A percentile compares a stretch with the other conserved stretches of the same genome.
phyloP scores from a whole-genome alignment of 805 yeast genomes.

The Sugiyamaella americana region DNA sequence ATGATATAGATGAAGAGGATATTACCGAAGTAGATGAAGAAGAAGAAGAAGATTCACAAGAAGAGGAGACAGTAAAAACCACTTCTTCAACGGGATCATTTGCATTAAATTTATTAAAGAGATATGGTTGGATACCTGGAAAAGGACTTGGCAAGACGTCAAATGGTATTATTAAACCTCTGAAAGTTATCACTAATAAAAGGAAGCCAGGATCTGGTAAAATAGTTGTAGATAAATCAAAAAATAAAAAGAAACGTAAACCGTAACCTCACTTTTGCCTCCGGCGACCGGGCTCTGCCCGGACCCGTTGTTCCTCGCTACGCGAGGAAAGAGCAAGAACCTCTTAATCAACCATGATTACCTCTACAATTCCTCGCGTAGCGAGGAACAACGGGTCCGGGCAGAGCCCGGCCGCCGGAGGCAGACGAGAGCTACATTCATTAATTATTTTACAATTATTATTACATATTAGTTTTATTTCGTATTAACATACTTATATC shows the following conservation, averaged over 20 bases:
- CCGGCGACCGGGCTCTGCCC: too few species aligned
- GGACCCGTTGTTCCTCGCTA: too few species aligned
- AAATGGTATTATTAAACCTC: conserved; percentile 13
- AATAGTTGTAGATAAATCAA: conserved; percentile 8
- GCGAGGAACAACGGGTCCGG: too few species aligned
- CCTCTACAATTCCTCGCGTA: too few species aligned
- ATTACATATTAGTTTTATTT: neutral
- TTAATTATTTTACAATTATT: too few species aligned
- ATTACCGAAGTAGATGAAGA: conserved; percentile 2
- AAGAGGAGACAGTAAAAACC: neutral
- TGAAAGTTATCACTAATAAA: conserved; percentile 8
- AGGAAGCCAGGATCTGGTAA: conserved; percentile 14
- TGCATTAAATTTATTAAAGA: conserved; percentile 9
- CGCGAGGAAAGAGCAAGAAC: too few species aligned
- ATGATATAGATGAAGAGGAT: neutral
- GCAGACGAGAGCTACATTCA: too few species aligned
- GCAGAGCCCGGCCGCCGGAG: too few species aligned
- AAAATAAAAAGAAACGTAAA: neutral
- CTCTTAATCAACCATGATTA: too few species aligned
- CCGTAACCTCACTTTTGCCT: neutral
- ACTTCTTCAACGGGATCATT: conserved; percentile 1
- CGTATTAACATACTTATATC: conserved; percentile 25
- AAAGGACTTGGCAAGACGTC: conserved; percentile 14
- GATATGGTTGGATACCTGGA: conserved; percentile 22
- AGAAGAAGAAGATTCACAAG: conserved; percentile 1